Conservation (phyloP, 768 basidiomycete genomes). For the Floccularia luteovirens region DNA sequence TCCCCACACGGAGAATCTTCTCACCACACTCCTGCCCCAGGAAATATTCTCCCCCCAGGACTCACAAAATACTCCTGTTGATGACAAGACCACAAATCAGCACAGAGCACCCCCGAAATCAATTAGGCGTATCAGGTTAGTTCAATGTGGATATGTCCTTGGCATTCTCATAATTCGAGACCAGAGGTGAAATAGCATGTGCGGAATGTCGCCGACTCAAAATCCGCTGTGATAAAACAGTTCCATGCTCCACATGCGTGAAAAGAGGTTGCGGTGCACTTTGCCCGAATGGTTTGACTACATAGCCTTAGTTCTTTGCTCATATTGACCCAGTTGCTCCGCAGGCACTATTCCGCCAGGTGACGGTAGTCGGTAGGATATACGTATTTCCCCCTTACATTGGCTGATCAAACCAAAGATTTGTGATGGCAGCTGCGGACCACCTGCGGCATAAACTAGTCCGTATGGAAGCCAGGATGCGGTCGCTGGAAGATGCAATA, state of each 20-base stretch:
- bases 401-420: slow-evolving; percentile 18
- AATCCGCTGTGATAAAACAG: slow-evolving; percentile 27
- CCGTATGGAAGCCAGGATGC: slow-evolving; percentile 42
- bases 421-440: slow-evolving; percentile 45
- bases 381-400: not conserved
- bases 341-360: slow-evolving; percentile 46
- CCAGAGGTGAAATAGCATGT: slow-evolving; percentile 35
- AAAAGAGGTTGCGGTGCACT: slow-evolving; percentile 42
- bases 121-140: slow-evolving; percentile 28
- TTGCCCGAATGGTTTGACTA: slow-evolving; percentile 40
- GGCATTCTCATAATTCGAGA: slow-evolving; percentile 1
- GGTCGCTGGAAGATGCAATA: slow-evolving; percentile 46
- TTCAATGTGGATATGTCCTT: slow-evolving; percentile 3
- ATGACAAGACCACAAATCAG: not conserved
- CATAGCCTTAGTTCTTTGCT: not conserved
- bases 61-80: not conserved
- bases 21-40: not conserved
- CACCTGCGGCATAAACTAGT: slow-evolving; percentile 40
- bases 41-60: not conserved
- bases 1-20: not conserved
- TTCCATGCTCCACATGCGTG: slow-evolving; percentile 42
- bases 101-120: slow-evolving; percentile 21
- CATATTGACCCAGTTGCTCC: not conserved
- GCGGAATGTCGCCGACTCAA: slow-evolving; percentile 37
- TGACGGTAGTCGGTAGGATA: slow-evolving; percentile 40